phyloP scores from a whole-genome alignment of 495 filamentous ascomycete genomes.

The Penicillium arizonense region DNA sequence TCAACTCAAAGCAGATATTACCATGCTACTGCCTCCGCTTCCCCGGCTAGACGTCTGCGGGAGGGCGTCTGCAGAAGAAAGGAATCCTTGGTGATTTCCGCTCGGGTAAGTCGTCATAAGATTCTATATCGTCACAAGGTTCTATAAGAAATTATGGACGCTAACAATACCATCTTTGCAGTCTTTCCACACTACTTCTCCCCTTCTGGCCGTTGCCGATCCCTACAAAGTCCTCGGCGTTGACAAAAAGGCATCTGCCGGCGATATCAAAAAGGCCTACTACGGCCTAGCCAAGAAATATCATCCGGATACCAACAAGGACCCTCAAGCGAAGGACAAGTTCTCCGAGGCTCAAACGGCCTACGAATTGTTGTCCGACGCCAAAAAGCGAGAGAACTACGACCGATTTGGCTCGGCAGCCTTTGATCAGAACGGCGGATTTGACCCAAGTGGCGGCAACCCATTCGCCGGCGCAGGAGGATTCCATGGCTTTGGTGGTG shows the following conservation, averaged over 20 bases:
- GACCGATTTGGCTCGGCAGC: constrained; percentile 86
- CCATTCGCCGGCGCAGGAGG: constrained; percentile 58
- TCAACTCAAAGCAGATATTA: constrained; percentile 27
- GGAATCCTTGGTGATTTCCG: constrained; percentile 12
- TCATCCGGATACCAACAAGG: constrained; percentile 98
- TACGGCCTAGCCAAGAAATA: constrained; percentile 98
- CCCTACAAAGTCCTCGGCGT: constrained; percentile 90
- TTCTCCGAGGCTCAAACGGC: constrained; percentile 89
- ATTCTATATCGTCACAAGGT: too few relatives aligned
- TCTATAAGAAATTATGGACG: too few relatives aligned
- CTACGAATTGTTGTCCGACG: constrained; percentile 88
- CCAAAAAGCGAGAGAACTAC: constrained; percentile 86
- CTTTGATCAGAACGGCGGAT: constrained; percentile 75
- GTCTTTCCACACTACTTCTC: constrained; percentile 74
- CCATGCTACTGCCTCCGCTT: constrained; percentile 24
- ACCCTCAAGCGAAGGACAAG: constrained; percentile 83
- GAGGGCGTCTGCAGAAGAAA: constrained; percentile 25
- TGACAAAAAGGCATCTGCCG: constrained; percentile 68
- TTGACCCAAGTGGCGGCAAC: constrained; percentile 67
- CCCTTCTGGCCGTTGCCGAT: constrained; percentile 63
- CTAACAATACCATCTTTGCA: constrained; percentile 25
- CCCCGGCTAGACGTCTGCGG: constrained; percentile 23
- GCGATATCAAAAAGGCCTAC: constrained; percentile 97
- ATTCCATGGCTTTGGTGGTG: constrained; percentile 53
- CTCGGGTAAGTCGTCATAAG: constrained; percentile 29